Conservation (phyloP, 805 yeast genomes). For the Monosporozyma yasuniensis region DNA sequence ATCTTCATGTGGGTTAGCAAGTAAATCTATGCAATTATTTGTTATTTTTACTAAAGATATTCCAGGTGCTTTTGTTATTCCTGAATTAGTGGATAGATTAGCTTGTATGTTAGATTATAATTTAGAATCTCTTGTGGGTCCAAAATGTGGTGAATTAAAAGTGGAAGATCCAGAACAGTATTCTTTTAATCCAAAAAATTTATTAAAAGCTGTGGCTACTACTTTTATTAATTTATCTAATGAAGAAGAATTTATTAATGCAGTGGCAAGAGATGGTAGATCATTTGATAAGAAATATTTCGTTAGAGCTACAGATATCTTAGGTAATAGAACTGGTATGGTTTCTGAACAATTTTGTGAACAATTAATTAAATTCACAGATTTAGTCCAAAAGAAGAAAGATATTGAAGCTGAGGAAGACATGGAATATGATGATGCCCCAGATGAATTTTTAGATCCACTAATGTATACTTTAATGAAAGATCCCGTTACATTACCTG, state of each 20-base stretch:
- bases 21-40: slow-evolving; percentile 72
- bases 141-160: slow-evolving; percentile 80
- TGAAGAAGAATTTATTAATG: slow-evolving; percentile 57
- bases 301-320: slow-evolving; percentile 58
- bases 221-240: slow-evolving; percentile 65
- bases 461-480: slow-evolving; percentile 92
- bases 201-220: slow-evolving; percentile 60
- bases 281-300: slow-evolving; percentile 67
- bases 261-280: slow-evolving; percentile 87
- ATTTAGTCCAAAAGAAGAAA: slow-evolving; percentile 53
- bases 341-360: slow-evolving; percentile 49
- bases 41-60: slow-evolving; percentile 77
- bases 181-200: slow-evolving; percentile 68
- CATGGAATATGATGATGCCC: slow-evolving; percentile 81
- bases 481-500: slow-evolving; percentile 91
- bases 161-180: slow-evolving; percentile 78
- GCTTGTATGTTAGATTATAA: slow-evolving; percentile 96
- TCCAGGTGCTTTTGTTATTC: slow-evolving; percentile 75
- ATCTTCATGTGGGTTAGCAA: slow-evolving; percentile 73
- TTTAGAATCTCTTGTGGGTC: slow-evolving; percentile 87
- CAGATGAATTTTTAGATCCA: slow-evolving; percentile 96
- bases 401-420: slow-evolving; percentile 72
- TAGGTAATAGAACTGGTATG: slow-evolving; percentile 43
- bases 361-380: slow-evolving; percentile 46
- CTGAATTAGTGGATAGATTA: slow-evolving; percentile 86